A percentile compares a stretch with the other conserved stretches of the same genome.
phyloP scores from a whole-genome alignment of 805 yeast genomes.

The Teunomyces barrocoloradensis region DNA sequence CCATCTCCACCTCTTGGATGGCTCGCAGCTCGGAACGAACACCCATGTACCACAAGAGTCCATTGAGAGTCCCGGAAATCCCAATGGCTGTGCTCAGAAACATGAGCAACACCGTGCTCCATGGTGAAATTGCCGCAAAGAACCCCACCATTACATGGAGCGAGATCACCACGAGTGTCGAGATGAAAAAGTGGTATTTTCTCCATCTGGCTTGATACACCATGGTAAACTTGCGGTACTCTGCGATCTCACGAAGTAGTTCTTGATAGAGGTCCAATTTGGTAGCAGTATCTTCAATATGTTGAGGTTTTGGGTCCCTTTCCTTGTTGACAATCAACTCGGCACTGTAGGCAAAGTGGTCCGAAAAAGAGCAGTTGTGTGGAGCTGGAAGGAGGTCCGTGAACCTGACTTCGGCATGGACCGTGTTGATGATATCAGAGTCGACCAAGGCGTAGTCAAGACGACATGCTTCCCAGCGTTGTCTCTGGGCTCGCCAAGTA shows the following conservation, averaged over 20 bases:
- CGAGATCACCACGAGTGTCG: conserved; percentile 43
- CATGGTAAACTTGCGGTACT: conserved; percentile 48
- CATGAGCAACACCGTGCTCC: conserved; percentile 42
- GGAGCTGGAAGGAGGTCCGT: conserved; percentile 64
- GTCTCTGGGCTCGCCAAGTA: conserved; percentile 70
- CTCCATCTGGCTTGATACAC: conserved; percentile 66
- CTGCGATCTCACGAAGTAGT: conserved; percentile 32
- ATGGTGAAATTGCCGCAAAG: conserved; percentile 62
- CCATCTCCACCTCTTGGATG: conserved; percentile 67
- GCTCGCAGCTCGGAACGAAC: conserved; percentile 81
- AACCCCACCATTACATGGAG: conserved; percentile 59
- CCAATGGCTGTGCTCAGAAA: conserved; percentile 54
- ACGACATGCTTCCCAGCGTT: conserved; percentile 73
- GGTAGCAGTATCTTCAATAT: conserved; percentile 12
- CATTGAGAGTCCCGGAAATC: conserved; percentile 69
- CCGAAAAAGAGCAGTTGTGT: conserved; percentile 66
- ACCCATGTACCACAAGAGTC: conserved; percentile 73
- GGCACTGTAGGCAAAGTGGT: conserved; percentile 81
- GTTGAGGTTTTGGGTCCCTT: neutral
- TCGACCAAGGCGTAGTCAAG: conserved; percentile 88
- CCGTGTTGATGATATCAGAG: conserved; percentile 46
- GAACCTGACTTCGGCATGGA: conserved; percentile 69
- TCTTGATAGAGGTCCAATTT: conserved; percentile 37
- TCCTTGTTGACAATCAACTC: conserved; percentile 19
- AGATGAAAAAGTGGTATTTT: conserved; percentile 55